phyloP scores from a whole-genome alignment of 1,284 basidiomycete genomes.

The Ceratobasidium sp. region DNA sequence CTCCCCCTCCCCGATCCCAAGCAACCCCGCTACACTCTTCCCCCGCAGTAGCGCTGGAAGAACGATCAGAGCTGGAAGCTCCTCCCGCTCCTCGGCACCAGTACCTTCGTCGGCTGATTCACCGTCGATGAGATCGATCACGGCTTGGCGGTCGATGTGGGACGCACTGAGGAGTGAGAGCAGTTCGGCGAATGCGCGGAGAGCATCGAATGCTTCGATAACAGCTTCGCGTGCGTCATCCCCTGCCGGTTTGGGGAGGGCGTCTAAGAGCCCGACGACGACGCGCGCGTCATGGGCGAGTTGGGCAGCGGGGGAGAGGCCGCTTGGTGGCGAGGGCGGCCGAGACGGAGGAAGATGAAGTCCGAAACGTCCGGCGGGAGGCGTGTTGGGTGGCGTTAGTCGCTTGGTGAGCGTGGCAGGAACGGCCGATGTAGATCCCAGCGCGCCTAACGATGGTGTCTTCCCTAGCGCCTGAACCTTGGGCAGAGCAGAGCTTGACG shows the following conservation, averaged over 20 bases:
- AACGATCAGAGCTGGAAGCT: conserved; percentile 74
- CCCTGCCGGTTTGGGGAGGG: conserved; percentile 69
- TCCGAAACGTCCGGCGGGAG: conserved; percentile 66
- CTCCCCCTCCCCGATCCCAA: conserved; percentile 67
- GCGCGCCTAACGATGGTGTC: neutral
- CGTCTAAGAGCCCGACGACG: conserved; percentile 57
- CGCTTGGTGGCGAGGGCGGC: conserved; percentile 64
- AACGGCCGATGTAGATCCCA: conserved; percentile 51
- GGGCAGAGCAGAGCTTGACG: neutral
- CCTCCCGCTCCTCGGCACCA: conserved; percentile 47
- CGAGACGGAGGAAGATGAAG: conserved; percentile 65
- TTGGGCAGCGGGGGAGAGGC: conserved; percentile 21
- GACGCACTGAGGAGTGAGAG: conserved; percentile 59
- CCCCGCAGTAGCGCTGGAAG: conserved; percentile 68
- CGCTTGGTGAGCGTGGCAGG: conserved; percentile 22
- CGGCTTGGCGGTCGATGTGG: conserved; percentile 58
- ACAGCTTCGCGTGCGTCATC: conserved; percentile 75
- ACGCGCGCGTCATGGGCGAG: conserved; percentile 21
- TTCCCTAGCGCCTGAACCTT: neutral
- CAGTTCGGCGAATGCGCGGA: conserved; percentile 57
- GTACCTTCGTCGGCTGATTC: conserved; percentile 52
- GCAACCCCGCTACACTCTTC: conserved; percentile 61
- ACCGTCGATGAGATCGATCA: conserved; percentile 56
- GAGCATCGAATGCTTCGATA: conserved; percentile 74
- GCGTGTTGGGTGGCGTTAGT: conserved; percentile 65